A percentile compares a stretch with the other conserved stretches of the same genome.
Conservation (phyloP, 2,329 filamentous ascomycete genomes). For the Exutisphaerella laricina region DNA sequence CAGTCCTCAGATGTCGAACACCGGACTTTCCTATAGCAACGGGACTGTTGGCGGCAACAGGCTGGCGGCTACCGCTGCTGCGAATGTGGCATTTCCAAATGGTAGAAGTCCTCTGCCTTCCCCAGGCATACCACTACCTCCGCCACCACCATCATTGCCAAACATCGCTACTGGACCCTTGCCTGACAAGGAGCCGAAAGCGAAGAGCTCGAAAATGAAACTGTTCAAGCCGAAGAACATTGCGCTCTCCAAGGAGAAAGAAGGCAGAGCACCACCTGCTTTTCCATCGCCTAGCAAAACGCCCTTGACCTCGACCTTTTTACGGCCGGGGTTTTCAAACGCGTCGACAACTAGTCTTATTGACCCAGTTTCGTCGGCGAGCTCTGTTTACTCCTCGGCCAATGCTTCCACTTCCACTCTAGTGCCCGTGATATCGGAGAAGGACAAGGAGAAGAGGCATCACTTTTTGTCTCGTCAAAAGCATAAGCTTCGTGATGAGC, state of each 20-base stretch:
- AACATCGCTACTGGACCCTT: constrained; percentile 20
- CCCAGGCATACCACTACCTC: constrained; percentile 34
- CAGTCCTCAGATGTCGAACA: constrained; percentile 26
- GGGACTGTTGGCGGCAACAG: constrained; percentile 56
- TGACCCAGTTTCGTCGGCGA: constrained; percentile 52
- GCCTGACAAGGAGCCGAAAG: constrained; percentile 55
- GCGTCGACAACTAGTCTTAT: constrained; percentile 64
- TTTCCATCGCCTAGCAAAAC: constrained; percentile 57
- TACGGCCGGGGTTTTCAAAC: constrained; percentile 59
- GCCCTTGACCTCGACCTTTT: constrained; percentile 51
- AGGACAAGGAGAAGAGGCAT: constrained; percentile 71
- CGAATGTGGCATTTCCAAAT: constrained; percentile 64
- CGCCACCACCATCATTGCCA: constrained; percentile 14
- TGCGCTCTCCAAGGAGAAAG: constrained; percentile 61
- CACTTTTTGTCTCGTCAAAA: constrained; percentile 76
- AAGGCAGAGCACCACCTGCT: constrained; percentile 57
- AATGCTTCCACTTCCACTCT: constrained; percentile 75
- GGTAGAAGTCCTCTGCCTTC: constrained; percentile 49
- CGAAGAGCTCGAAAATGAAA: constrained; percentile 71
- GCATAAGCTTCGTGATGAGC: constrained; percentile 67
- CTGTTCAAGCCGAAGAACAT: constrained; percentile 74
- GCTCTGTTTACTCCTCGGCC: constrained; percentile 65
- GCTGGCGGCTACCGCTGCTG: constrained; percentile 63
- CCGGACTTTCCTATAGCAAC: constrained; percentile 49
- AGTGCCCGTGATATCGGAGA: constrained; percentile 53